phyloP scores from a whole-genome alignment of 73 alveolate species.

The Uronychia binucleata region DNA sequence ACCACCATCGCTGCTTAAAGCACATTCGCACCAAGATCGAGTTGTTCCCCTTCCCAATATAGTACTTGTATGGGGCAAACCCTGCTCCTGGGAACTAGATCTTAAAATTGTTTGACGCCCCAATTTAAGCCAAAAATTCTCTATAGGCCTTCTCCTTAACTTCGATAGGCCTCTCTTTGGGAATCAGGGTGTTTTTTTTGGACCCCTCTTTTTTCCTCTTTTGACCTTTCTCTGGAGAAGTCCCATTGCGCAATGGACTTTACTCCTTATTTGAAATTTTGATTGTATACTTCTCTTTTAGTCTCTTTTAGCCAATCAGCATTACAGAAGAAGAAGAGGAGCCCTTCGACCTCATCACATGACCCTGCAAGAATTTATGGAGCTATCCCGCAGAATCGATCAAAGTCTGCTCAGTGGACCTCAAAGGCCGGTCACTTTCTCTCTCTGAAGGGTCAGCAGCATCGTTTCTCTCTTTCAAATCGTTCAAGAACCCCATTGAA shows the following conservation, averaged over 20 bases:
- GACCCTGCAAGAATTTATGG: not conserved
- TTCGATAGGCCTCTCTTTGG: constrained; percentile 32
- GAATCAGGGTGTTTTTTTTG: constrained; percentile 17
- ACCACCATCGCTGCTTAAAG: constrained; percentile 85
- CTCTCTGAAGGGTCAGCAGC: not conserved
- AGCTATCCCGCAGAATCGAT: constrained; percentile 20
- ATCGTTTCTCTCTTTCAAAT: constrained; percentile 22
- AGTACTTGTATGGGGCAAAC: constrained; percentile 63
- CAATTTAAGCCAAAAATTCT: constrained; percentile 19
- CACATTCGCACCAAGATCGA: constrained; percentile 57
- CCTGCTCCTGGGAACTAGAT: constrained; percentile 6
- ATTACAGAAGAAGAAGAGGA: not conserved
- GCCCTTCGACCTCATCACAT: constrained; percentile 5
- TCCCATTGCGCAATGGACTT: not conserved
- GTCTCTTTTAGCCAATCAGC: not conserved
- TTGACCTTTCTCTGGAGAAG: not conserved
- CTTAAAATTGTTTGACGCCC: not conserved
- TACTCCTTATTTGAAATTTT: not conserved
- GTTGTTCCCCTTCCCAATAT: constrained; percentile 89
- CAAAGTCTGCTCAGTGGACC: constrained; percentile 29
- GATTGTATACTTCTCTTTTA: not conserved
- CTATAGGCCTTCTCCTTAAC: constrained; percentile 39
- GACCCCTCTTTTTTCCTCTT: constrained; percentile 14
- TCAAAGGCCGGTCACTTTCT: too few relatives aligned
- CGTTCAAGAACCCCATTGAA: constrained; percentile 16